A percentile compares a stretch with the other conserved stretches of the same genome.
Evolutionary conservation across 2,329 filamentous ascomycete species (phyloP).

Genomic region (Zymoseptoria brevis): DNA sequence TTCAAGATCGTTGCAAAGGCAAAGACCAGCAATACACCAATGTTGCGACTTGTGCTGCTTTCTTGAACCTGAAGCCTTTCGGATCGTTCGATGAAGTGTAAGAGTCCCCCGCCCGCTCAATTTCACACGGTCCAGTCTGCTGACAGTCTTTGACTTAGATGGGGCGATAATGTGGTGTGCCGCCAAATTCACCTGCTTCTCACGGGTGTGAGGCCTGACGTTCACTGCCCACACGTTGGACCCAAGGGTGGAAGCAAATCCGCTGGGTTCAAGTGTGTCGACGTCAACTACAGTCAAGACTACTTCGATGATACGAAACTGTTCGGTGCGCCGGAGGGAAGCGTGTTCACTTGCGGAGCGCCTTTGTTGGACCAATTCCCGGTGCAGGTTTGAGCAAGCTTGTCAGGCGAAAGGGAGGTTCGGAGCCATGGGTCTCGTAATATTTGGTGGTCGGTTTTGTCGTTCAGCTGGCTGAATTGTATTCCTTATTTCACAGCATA

Average conservation of each 20-base stretch:
- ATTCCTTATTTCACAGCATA: neutral
- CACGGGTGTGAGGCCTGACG: slow-evolving; percentile 20
- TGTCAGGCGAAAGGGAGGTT: neutral
- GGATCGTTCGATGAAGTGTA: slow-evolving; percentile 35
- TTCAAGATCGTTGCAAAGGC: slow-evolving; percentile 32
- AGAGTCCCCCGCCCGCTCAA: neutral
- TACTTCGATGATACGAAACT: slow-evolving; percentile 23
- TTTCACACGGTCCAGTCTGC: neutral
- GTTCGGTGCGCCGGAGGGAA: slow-evolving; percentile 14
- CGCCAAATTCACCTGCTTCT: slow-evolving; percentile 37
- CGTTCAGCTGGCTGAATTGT: neutral
- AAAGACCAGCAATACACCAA: slow-evolving; percentile 32
- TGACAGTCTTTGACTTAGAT: slow-evolving; percentile 9
- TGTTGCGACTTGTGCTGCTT: slow-evolving; percentile 26
- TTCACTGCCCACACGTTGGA: slow-evolving; percentile 28
- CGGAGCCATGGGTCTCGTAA: neutral
- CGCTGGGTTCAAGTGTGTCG: slow-evolving; percentile 20
- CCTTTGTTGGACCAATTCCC: neutral
- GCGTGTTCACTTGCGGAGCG: slow-evolving; percentile 10
- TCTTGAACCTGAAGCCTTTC: slow-evolving; percentile 30
- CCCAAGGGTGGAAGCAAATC: slow-evolving; percentile 20
- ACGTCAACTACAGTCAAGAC: slow-evolving; percentile 20
- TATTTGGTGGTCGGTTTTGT: neutral
- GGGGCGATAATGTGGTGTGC: slow-evolving; percentile 40
- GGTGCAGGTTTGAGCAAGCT: neutral